Evolutionary conservation across 2,329 filamentous ascomycete genomes (phyloP).

Genomic region (Fusarium sp.): DNA sequence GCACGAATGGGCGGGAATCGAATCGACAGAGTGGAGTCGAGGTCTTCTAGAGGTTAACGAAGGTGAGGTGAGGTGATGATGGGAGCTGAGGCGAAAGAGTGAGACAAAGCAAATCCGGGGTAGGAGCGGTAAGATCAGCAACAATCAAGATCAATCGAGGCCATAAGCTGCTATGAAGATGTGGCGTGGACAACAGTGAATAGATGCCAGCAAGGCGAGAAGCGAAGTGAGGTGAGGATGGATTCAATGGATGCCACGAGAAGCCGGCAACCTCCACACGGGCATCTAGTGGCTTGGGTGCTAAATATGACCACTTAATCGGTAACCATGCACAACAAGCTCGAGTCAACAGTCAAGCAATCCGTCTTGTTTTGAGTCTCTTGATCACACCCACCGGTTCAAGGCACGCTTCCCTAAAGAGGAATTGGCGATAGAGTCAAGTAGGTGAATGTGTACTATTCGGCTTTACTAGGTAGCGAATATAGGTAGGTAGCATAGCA

Average conservation of each 20-base stretch:
- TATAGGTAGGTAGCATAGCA: too few relatives aligned
- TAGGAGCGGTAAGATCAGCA: not conserved
- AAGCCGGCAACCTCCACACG: constrained; percentile 32
- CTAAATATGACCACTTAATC: constrained; percentile 30
- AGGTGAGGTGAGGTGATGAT: constrained; percentile 25
- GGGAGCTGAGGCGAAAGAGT: constrained; percentile 28
- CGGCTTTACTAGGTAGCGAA: too few relatives aligned
- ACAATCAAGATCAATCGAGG: constrained; percentile 5
- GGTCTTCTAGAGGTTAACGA: constrained; percentile 38
- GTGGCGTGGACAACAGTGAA: constrained; percentile 33
- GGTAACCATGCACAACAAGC: constrained; percentile 19
- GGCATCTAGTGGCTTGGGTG: constrained; percentile 16
- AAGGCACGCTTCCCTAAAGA: constrained; percentile 38
- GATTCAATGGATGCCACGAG: constrained; percentile 11
- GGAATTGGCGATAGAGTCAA: constrained; percentile 40
- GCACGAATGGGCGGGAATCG: constrained; percentile 29
- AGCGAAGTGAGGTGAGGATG: constrained; percentile 11
- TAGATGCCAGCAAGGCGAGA: constrained; percentile 14
- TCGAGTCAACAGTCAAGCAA: constrained; percentile 11
- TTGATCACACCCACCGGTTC: constrained; percentile 25
- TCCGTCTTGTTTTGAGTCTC: constrained; percentile 1
- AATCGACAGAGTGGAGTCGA: constrained; percentile 38
- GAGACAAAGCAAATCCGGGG: constrained; percentile 16
- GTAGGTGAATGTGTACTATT: not conserved
- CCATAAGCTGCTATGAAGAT: constrained; percentile 11